Evolutionary conservation across 2,329 filamentous ascomycete species (phyloP).

Genomic region (Byssoonygena ceratinophila): DNA sequence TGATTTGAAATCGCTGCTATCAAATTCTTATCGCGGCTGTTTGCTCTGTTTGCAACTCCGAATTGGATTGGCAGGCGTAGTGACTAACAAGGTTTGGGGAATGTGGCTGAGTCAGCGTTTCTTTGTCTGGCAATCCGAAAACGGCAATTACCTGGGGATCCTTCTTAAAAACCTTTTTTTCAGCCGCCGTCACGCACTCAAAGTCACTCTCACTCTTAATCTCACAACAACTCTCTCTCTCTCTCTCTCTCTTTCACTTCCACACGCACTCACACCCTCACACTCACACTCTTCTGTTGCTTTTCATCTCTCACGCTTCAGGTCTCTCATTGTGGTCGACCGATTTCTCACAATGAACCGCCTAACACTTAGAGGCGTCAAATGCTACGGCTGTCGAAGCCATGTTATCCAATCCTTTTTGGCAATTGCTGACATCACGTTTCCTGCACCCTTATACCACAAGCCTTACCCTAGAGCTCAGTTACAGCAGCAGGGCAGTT

Average conservation of each 20-base stretch:
- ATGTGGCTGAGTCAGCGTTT: conserved; percentile 3
- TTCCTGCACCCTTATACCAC: conserved; percentile 17
- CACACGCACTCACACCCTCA: too few species aligned
- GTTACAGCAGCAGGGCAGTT: conserved; percentile 8
- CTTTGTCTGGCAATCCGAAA: conserved; percentile 1
- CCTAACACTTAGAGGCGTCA: conserved; percentile 24
- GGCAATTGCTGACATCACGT: conserved; percentile 22
- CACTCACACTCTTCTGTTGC: background rate
- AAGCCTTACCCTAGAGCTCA: conserved; percentile 6
- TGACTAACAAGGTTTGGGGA: background rate
- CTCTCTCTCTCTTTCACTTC: background rate
- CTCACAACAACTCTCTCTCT: too few species aligned
- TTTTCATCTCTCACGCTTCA: background rate
- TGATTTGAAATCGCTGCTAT: background rate
- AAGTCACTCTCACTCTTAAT: too few species aligned
- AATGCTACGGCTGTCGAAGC: conserved; percentile 25
- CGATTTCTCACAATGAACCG: conserved; percentile 23
- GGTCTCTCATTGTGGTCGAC: background rate
- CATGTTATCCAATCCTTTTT: conserved; percentile 25
- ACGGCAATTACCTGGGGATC: conserved; percentile 8
- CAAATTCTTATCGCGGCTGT: conserved; percentile 11
- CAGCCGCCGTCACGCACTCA: background rate
- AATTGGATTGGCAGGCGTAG: too few species aligned
- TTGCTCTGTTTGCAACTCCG: conserved; percentile 14
- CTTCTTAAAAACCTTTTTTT: background rate